These are phyloP conservation scores for Pyrrhoderma lamaoense DNA, from an alignment of 1,284 basidiomycete species.

Conservation along the genomic window DNA sequence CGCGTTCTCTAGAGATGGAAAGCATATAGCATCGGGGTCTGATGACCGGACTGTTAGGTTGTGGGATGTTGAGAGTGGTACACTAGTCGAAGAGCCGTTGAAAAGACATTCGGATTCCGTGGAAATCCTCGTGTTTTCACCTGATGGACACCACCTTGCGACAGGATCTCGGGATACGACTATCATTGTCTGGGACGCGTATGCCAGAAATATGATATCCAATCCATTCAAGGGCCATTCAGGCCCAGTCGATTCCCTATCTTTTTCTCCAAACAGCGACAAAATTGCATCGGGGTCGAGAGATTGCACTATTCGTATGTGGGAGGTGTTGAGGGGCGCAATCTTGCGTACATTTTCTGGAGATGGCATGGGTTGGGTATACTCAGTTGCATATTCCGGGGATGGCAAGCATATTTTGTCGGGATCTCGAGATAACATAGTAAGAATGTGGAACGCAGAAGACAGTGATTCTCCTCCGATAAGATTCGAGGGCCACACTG, in stretches of 20 bases:
- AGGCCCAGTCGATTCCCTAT: background rate
- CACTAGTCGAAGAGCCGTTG: no score
- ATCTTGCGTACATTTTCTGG: background rate
- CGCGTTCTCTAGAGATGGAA: no score
- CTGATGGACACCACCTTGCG: background rate
- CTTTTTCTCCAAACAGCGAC: background rate
- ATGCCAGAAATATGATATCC: background rate
- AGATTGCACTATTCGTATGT: conserved; percentile 1
- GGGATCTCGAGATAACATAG: background rate
- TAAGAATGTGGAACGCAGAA: conserved; percentile 2
- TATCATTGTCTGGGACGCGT: conserved; percentile 2
- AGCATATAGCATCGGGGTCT: no score
- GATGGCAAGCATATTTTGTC: conserved; percentile 1
- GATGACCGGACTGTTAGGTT: no score
- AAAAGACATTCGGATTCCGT: no score
- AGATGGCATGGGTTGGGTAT: background rate
- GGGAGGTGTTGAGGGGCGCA: background rate
- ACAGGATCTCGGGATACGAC: background rate
- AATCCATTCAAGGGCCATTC: background rate
- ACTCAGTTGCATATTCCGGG: background rate
- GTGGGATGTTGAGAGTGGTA: no score
- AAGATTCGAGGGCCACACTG: background rate
- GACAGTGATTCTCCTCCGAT: no score
- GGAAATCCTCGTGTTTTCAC: no score
- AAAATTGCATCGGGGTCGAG: background rate